Conservation (phyloP, 2,329 filamentous ascomycete genomes). For the Colletotrichum acutatum region DNA sequence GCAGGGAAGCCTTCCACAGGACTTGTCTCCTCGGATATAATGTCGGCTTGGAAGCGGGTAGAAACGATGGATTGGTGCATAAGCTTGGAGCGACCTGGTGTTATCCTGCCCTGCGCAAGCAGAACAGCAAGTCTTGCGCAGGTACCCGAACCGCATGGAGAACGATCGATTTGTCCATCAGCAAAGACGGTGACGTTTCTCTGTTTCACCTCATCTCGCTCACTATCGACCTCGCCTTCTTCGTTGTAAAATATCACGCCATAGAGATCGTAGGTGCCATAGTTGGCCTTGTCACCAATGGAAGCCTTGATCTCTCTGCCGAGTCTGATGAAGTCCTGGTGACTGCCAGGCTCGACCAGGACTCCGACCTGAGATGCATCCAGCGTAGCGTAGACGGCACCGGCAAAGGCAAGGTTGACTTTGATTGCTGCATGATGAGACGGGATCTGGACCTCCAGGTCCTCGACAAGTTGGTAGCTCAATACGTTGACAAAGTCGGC, state of each 20-base stretch:
- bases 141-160: constrained; percentile 41
- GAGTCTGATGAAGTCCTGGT: constrained; percentile 11
- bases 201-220: constrained; percentile 16
- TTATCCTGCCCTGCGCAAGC: constrained; percentile 16
- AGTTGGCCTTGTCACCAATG: constrained; percentile 1
- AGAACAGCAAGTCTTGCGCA: constrained; percentile 37
- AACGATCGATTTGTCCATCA: constrained; percentile 42
- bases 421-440: neutral
- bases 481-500: constrained; percentile 26
- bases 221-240: neutral
- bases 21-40: neutral
- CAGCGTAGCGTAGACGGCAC: constrained; percentile 24
- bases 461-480: constrained; percentile 17
- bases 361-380: constrained; percentile 16
- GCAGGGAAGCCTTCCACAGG: constrained; percentile 5
- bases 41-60: neutral
- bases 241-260: constrained; percentile 32
- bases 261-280: constrained; percentile 15
- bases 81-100: neutral
- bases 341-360: neutral
- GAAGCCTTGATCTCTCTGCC: constrained; percentile 26
- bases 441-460: neutral
- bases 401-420: constrained; percentile 19
- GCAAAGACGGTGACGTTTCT: constrained; percentile 41
- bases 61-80: constrained; percentile 15